Percentiles rank a stretch among this genome's conserved stretches.
Conservation (phyloP, 2,329 filamentous ascomycete species). For the Aspergillus oerlinghausenensis region DNA sequence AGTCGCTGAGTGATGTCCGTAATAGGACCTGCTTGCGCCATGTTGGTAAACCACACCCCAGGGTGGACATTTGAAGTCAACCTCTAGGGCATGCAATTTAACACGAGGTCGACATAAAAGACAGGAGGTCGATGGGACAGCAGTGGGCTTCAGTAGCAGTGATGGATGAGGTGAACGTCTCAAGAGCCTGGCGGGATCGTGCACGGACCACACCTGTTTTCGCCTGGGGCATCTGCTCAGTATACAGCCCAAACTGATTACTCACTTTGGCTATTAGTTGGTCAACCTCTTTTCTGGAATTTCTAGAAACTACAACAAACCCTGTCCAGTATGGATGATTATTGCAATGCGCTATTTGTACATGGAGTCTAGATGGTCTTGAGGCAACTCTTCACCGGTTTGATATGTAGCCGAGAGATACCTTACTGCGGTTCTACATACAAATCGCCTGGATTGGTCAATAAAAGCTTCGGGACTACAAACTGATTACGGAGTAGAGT, state of each 20-base stretch:
- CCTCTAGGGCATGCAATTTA: conserved; percentile 25
- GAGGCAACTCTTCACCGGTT: neutral
- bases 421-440: neutral
- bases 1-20: conserved; percentile 52
- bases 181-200: conserved; percentile 18
- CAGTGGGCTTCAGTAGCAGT: neutral
- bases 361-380: neutral
- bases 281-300: neutral
- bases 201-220: conserved; percentile 15
- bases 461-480: neutral
- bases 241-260: neutral
- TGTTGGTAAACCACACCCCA: conserved; percentile 35
- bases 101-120: conserved; percentile 15
- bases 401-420: neutral
- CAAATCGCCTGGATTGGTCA: neutral
- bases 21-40: conserved; percentile 45
- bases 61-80: conserved; percentile 37
- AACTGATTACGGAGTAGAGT: neutral
- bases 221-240: conserved; percentile 9
- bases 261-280: neutral
- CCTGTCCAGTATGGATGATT: neutral
- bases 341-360: neutral
- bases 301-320: neutral
- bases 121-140: conserved; percentile 17
- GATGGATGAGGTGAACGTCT: conserved; percentile 20